Base-by-base conservation (phyloP, 352 stramenopile species). In the Phytophthora citrophthora region DNA sequence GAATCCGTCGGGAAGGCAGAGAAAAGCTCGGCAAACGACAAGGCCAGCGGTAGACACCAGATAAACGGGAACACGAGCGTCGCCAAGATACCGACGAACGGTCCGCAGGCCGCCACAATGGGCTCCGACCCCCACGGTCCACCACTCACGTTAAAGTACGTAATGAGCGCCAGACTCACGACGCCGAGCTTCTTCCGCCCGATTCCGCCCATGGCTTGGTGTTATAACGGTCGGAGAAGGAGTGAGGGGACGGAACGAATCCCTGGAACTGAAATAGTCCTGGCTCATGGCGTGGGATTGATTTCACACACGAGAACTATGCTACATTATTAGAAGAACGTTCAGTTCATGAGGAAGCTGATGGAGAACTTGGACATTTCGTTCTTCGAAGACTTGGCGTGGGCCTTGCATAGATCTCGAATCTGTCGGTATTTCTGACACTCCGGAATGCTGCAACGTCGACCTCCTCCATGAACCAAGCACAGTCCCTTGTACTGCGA, bases 61-160 rank as follows among this genome's bases (percentile, higher is more conserved):
- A 94, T 52, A 34, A 83, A 81, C 16, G 86, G 86, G 64, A 93
- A 93, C 7, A 90, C 48, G 8, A 89, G 53, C n/a, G 70, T 70
- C 8, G 77, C 76, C 18, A 85, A 9, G 61, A 94, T 87, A 23
- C 83, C 83, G 2, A 89, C 62, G 38, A 92, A 57, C 32, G 95
- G 91, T 2, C 90, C 96, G 34, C 80, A 97, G 1, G 94, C 81
- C 12, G 88, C 80, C 1, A 99, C 86, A 18, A 95, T 90, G n/a
- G 91, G 85, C 75, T 99, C 96, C 23, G 89, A 90, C 7, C 97
- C 97, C 78, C 98, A 99, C 5, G 97, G 95, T 6, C 97, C 97
- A 15, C 93, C 94, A 68, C 73, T 90, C 20, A 98, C 92, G 52
- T 89, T 91, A 61, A 96, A 97, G 68, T 97, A 97, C 31, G 91